These are phyloP conservation scores for Claviceps pusilla DNA, from an alignment of 2,329 filamentous ascomycete species.

Conservation along the genomic window DNA sequence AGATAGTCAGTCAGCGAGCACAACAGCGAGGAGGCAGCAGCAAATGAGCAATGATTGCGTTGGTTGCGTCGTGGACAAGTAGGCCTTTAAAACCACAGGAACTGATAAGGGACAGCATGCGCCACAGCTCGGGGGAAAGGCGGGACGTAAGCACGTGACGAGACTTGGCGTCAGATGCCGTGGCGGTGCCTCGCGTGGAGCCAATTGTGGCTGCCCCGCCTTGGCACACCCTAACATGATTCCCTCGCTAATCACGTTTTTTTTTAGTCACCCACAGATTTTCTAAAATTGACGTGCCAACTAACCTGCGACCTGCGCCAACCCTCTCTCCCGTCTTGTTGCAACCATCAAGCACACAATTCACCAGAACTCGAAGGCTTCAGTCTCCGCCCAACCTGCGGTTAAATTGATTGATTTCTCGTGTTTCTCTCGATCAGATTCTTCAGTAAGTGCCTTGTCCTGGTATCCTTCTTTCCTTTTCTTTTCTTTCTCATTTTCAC, in stretches of 20 bases:
- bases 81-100: background rate
- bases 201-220: background rate
- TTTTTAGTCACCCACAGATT: constrained; percentile 20
- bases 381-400: constrained; percentile 97
- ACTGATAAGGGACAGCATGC: background rate
- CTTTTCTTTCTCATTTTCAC: background rate
- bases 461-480: background rate
- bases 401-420: constrained; percentile 99
- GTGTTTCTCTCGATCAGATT: constrained; percentile 43
- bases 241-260: constrained; percentile 14
- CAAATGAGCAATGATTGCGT: background rate
- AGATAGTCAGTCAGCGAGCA: background rate
- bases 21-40: background rate
- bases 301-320: constrained; percentile 10
- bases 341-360: constrained; percentile 13
- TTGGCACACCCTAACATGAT: constrained; percentile 12
- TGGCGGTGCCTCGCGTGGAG: constrained; percentile 2
- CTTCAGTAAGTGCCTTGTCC: constrained; percentile 19
- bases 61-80: background rate
- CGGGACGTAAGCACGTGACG: background rate
- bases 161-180: background rate
- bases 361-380: constrained; percentile 74
- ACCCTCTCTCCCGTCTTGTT: constrained; percentile 16
- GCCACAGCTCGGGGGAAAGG: background rate
- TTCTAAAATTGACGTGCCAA: constrained; percentile 15